These are phyloP conservation scores for Globisporangium orthogonon DNA, from an alignment of 352 stramenopile species.

Conservation along the genomic window DNA sequence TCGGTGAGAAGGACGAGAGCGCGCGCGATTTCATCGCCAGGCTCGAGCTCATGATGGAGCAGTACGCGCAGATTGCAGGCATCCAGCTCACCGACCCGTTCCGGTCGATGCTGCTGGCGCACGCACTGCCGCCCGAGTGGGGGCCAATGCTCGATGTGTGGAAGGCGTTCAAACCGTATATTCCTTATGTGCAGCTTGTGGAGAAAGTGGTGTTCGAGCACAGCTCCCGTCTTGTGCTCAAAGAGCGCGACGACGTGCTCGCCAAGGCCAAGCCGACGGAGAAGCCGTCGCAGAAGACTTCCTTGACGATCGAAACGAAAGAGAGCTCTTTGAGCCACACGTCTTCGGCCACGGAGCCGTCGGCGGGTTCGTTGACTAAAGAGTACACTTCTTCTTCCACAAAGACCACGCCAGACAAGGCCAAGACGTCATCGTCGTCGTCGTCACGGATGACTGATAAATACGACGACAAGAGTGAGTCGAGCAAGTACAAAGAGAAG, in stretches of 20 bases:
- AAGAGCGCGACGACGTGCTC: constrained; percentile 13
- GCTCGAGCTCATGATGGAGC: constrained; percentile 33
- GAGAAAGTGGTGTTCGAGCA: constrained; percentile 23
- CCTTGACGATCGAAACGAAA: neutral
- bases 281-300: neutral
- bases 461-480: neutral
- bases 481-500: neutral
- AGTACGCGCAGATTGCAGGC: constrained; percentile 29
- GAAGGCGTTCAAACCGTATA: constrained; percentile 29
- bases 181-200: constrained; percentile 34
- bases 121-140: constrained; percentile 28
- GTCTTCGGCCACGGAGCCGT: neutral
- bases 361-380: neutral
- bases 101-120: constrained; percentile 27
- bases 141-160: constrained; percentile 20
- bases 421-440: neutral
- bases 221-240: constrained; percentile 11
- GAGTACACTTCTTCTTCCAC: neutral
- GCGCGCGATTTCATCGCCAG: constrained; percentile 29
- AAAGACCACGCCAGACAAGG: neutral
- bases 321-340: neutral
- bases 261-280: neutral
- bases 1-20: constrained; percentile 34
- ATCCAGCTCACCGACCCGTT: constrained; percentile 36
- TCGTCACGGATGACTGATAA: neutral